Base-by-base conservation (phyloP, 352 stramenopile species). In the Lagenidium giganteum region DNA sequence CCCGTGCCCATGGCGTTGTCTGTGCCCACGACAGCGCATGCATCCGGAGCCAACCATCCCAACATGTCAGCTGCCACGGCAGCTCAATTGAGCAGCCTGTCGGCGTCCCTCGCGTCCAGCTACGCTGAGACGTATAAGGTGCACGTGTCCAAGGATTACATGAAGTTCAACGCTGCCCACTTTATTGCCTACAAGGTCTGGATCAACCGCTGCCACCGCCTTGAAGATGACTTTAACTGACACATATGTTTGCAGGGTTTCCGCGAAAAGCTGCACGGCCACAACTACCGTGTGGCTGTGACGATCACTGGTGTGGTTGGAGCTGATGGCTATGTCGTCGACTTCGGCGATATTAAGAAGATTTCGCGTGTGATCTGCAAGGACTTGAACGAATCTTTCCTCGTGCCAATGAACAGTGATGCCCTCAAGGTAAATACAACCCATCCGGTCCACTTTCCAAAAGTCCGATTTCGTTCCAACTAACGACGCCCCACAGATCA, bases 261-360 rank as follows among this genome's bases (percentile, higher is more conserved):
- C 67, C 83, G 96, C 9, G 96, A 99, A 64, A 87, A 95, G 34
- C 60, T 99, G 6, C 96, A 99, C 48, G 96, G 96, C 42, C 96
- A 99, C 72, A 98, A 98, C 64, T 99, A 99, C 69, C 82, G 68
- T 5, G 79, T 98, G n/a, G 86, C 77, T 5, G 87, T 98, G 14
- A 94, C 82, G 16, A 87, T 95, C 40, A 90, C 76, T 2, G 88
- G 80, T 20, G 54, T 65, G 26, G 77, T 98, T 42, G 86, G 88
- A 2, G 37, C 57, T 7, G 96, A 99, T 64, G 96, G 96, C 45
- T 99, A 99, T 54, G 85, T 99, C 8, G 57, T 99, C 13, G 96
- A 99, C 64, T 99, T 98, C 84, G 96, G 96, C 26, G 86, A 98
- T 47, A 94, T 99, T 51, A 99, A 99, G 65, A 95, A 93, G 61